phyloP scores from a whole-genome alignment of 2,329 filamentous ascomycete genomes.

The Talaromyces sp. region DNA sequence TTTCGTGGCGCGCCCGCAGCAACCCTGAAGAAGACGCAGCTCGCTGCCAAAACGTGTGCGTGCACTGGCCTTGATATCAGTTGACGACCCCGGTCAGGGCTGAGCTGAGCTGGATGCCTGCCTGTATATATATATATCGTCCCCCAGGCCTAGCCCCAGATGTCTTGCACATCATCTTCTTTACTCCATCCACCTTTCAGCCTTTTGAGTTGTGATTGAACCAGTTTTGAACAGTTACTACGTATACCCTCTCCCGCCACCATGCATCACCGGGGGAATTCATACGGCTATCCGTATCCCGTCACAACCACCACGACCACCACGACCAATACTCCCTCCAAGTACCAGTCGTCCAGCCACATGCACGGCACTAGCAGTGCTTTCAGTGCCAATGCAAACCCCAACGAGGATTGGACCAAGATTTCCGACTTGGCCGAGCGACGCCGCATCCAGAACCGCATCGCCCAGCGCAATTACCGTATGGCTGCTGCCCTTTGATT shows the following conservation, averaged over 20 bases:
- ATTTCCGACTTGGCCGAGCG: constrained; percentile 95
- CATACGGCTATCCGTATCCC: constrained; percentile 4
- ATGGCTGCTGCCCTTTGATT: constrained; percentile 34
- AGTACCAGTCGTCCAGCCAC: constrained; percentile 52
- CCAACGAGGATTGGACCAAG: constrained; percentile 98
- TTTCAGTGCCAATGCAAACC: constrained; percentile 89
- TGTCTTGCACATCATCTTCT: neutral
- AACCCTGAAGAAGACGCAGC: neutral
- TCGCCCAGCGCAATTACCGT: constrained; percentile 98
- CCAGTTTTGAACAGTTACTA: neutral
- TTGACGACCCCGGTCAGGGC: neutral
- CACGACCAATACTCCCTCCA: constrained; percentile 8
- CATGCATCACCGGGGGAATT: constrained; percentile 5
- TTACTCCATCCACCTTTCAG: neutral
- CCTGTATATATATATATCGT: neutral
- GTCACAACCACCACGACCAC: neutral
- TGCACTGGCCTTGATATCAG: neutral
- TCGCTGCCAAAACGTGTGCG: neutral
- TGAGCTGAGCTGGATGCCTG: neutral
- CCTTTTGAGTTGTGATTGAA: too few relatives aligned
- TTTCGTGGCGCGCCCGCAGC: neutral
- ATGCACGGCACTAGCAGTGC: constrained; percentile 83
- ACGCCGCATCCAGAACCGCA: constrained; percentile 91
- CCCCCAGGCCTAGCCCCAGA: neutral
- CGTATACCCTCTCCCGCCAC: neutral